Evolutionary conservation across 129 eudicot genomes (phyloP), one percentile per base, ranked within the genome.

Genomic region (Chrysanthemum seticuspe): DNA sequence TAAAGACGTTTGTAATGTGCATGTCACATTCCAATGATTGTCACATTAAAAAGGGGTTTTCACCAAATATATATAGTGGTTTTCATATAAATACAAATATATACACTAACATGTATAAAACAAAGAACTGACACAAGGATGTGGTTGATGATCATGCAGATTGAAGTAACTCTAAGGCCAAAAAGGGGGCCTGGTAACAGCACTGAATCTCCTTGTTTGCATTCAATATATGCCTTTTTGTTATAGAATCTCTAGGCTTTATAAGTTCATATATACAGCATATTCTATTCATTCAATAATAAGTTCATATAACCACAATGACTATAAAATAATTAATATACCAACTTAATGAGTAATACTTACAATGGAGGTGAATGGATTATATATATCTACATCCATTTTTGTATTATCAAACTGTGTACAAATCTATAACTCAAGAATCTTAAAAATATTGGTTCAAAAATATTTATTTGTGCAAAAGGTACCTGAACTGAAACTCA

Each of bases 401-500:
- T 40, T 50, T 72, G 61, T 84, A 56, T 71, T 79, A 75, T 73
- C 77, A 70, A 78, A 31, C 60, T 76, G 81, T 78, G 40, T 81
- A 83, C 80, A 81, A 52, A 73, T 62, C 85, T 80, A 85, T 81
- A 70, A 70, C 79, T 81, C 70, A 27, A 77, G 58, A 54, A 72
- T 63, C 68, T 66, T 21, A 13, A 34, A 64, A 51, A 76, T 12
- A 67, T 9, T 49, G 15, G 58, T 27, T 67, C 49, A 60, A 70
- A 54, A 57, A 62, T 55, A 2, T 75, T 76, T 82, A 86, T 56
- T 81, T 81, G 70, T 85, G 96, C 77, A 92, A 23, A 77, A 92
- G 91, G 64, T 92, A 92, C 85, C 98, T 85, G 88, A 89, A 92
- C 70, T 69, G 83, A 80, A 92, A 92, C 79, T 92, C 96, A 40